Base-by-base conservation (phyloP, 805 yeast genomes). In the Yarrowia alimentaria region DNA sequence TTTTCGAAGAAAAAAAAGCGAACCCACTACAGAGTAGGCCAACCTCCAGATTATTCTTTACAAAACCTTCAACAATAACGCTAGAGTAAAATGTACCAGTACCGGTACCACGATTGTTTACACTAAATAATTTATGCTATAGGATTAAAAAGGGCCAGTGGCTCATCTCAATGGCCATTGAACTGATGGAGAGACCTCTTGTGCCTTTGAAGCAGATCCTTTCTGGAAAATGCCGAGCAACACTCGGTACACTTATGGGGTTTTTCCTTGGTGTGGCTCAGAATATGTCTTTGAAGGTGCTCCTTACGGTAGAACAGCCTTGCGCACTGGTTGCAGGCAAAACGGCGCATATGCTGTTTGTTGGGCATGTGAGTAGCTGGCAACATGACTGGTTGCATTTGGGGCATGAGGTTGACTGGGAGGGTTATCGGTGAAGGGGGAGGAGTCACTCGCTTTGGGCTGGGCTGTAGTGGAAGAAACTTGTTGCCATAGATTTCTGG, bases 161-260 rank as follows among this genome's bases (percentile, higher is more conserved):
- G n/a, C n/a, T n/a, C n/a, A n/a, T n/a, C n/a, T 22, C 25, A 22
- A 22, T 22, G 25, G 8, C 45, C 24, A 14, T 40, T 32, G 7
- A 26, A 40, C 33, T 40, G 50, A 22, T 43, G 50, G 37, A 43
- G 18, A 3, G 37, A 30, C 29, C 37, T 33, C 30, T 31, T 43
- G 12, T 43, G 50, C 29, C 50, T 16, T 32, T 43, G 50, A 29
- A 43, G 21, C 50, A 43, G 9, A n/a, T 43, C 50, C 28, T 43
- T 43, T 18, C 50, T 21, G 14, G 50, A 30, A 43, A 43, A 43
- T 9, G 50, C 50, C 4, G 22, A 17, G 22, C 37, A 17, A 12
- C 50, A 43, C 13, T 43, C 37, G 16, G 20, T 29, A 9, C 50
- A 43, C 5, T 30, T 9, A 16, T 43, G 50, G 4, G 50, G 50